Evolutionary conservation across 1,284 basidiomycete species (phyloP).

Genomic region (Moesziomyces sp.): DNA sequence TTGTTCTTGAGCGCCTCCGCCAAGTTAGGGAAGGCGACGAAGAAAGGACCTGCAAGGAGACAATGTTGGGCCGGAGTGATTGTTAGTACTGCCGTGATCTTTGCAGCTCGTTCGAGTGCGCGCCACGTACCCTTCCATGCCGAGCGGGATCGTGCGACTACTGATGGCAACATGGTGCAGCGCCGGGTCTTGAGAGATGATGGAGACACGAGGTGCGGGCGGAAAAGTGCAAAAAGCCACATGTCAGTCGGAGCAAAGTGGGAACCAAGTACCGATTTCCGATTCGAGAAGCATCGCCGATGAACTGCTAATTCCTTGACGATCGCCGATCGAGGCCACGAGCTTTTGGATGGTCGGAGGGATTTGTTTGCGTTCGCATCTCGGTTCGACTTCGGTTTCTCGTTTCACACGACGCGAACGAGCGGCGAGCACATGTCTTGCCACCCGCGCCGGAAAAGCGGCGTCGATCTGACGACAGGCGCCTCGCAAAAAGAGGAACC

Average conservation of each 20-base stretch:
- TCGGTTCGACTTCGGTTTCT: neutral
- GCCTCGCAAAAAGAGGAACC: neutral
- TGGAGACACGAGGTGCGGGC: neutral
- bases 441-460: constrained; percentile 1
- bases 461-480: neutral
- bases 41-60: constrained; percentile 78
- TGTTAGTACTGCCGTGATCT: neutral
- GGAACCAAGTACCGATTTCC: neutral
- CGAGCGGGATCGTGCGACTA: constrained; percentile 47
- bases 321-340: too few species aligned
- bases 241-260: neutral
- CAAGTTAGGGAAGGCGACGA: constrained; percentile 91
- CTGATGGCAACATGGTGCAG: constrained; percentile 48
- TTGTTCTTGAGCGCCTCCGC: constrained; percentile 84
- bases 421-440: too few species aligned
- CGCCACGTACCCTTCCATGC: constrained; percentile 60
- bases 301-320: too few species aligned
- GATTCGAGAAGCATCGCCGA: neutral
- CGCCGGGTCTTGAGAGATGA: neutral
- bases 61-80: neutral
- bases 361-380: neutral
- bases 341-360: too few species aligned
- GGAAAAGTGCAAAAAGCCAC: neutral
- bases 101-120: neutral
- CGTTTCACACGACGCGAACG: neutral